Conservation (phyloP, 192 early-diverging fungal genomes). For the Haplosporangium gracile region DNA sequence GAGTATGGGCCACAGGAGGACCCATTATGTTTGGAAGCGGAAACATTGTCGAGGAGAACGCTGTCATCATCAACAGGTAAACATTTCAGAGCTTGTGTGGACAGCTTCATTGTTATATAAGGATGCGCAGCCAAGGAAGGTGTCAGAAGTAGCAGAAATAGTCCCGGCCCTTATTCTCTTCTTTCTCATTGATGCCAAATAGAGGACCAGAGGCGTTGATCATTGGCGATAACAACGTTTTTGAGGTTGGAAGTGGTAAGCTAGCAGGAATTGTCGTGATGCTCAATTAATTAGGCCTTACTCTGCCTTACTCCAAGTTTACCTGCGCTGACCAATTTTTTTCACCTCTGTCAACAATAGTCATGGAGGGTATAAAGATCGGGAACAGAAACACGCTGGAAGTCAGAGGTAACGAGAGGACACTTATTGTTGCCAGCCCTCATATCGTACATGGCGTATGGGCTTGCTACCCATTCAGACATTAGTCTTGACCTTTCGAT, state of each 20-base stretch:
- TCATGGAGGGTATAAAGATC: slow-evolving; percentile 74
- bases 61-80: slow-evolving; percentile 78
- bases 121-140: not conserved
- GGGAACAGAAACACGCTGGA: slow-evolving; percentile 78
- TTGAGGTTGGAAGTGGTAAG: slow-evolving; percentile 81
- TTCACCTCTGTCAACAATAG: slow-evolving; percentile 42
- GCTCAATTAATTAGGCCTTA: not conserved
- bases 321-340: not conserved
- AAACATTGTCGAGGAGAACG: slow-evolving; percentile 85
- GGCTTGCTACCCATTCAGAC: not conserved
- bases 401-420: slow-evolving; percentile 65
- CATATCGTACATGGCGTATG: not conserved
- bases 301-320: not conserved
- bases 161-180: not conserved
- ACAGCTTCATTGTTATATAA: not conserved
- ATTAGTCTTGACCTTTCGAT: not conserved
- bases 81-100: not conserved
- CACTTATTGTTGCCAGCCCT: not conserved
- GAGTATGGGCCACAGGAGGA: slow-evolving; percentile 73
- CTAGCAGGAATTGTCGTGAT: not conserved
- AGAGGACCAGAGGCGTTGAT: slow-evolving; percentile 64
- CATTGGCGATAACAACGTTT: slow-evolving; percentile 81
- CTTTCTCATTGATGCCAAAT: not conserved
- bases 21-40: slow-evolving; percentile 77
- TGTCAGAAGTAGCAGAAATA: not conserved